A percentile compares a stretch with the other conserved stretches of the same genome.
Conservation (phyloP, 2,329 filamentous ascomycete genomes). For the Trichoderma atrobrunneum region DNA sequence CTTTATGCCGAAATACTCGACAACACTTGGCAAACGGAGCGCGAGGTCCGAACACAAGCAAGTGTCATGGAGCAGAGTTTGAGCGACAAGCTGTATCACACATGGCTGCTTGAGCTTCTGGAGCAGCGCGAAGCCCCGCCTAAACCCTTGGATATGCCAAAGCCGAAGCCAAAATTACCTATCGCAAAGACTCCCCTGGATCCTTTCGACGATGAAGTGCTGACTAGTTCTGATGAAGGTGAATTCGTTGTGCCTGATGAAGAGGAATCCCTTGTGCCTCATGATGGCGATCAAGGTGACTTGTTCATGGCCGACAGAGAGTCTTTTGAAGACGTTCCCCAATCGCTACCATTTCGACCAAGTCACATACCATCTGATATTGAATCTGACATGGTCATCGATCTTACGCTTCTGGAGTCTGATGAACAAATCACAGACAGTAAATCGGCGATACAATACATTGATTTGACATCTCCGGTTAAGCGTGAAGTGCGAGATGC, state of each 20-base stretch:
- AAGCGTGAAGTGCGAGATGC: slow-evolving; percentile 19
- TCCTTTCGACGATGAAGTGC: slow-evolving; percentile 44
- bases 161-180: slow-evolving; percentile 14
- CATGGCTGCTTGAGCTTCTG: slow-evolving; percentile 50
- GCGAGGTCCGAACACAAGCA: slow-evolving; percentile 55
- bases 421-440: background rate
- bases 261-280: background rate
- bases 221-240: slow-evolving; percentile 50
- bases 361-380: slow-evolving; percentile 22
- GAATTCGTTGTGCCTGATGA: slow-evolving; percentile 6
- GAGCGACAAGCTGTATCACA: slow-evolving; percentile 53
- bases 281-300: background rate
- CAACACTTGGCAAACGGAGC: slow-evolving; percentile 50
- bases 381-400: slow-evolving; percentile 27
- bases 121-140: slow-evolving; percentile 40
- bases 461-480: slow-evolving; percentile 29
- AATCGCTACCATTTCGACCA: background rate
- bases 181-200: background rate
- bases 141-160: slow-evolving; percentile 31
- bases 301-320: background rate
- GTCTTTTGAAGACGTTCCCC: background rate
- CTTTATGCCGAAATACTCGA: slow-evolving; percentile 51
- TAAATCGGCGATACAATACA: slow-evolving; percentile 11
- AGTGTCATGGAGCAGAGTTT: slow-evolving; percentile 63
- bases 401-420: slow-evolving; percentile 32